Base-by-base conservation (phyloP, 495 filamentous ascomycete genomes). In the Penicillium lagena region DNA sequence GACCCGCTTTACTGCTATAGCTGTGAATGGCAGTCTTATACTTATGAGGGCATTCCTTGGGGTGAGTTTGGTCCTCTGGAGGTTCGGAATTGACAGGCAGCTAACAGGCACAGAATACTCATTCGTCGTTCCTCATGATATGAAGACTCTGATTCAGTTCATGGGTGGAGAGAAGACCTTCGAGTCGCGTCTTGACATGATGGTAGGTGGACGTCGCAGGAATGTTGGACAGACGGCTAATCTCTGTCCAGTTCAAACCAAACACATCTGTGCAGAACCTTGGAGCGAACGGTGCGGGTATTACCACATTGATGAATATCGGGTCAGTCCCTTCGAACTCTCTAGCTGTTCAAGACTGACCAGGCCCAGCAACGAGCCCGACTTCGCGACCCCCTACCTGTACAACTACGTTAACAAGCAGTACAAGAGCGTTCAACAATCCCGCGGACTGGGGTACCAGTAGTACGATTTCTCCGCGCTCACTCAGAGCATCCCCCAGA, bases 361-460 rank as follows among this genome's bases (percentile, higher is more conserved):
- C 8, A 2, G 37, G 42, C 34, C 4, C 28, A 60, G 78, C 9
- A 86, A 86, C 58, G 80, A 87, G 58, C 81, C 83, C 0, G 67
- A 71, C 40, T 85, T 87, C 59, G 71, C 72, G 0, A 77, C 76
- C 0, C 81, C 82, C 0, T 86, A 84, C 53, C 71, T 86, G 2
- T 86, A 82, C 67, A 79, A 86, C 66, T 86, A 77, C 63, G 77
- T 77, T 44, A 77, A 78, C 53, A 71, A 75, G 42, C 81, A 83
- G 55, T 68, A 76, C 49, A 73, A 77, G 28, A 68, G 63, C 27
- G 82, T 84, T 29, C 62, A 75, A 47, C 68, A 70, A 45, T 75
- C 75, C 12, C 70, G 80, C 32, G 59, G 60, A 36, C 68, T 81
- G 7, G 78, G 73, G 8, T 67, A 73, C 44, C 59, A 67, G 39